phyloP scores from a whole-genome alignment of 345 rosid species.

The Isatis tinctoria region DNA sequence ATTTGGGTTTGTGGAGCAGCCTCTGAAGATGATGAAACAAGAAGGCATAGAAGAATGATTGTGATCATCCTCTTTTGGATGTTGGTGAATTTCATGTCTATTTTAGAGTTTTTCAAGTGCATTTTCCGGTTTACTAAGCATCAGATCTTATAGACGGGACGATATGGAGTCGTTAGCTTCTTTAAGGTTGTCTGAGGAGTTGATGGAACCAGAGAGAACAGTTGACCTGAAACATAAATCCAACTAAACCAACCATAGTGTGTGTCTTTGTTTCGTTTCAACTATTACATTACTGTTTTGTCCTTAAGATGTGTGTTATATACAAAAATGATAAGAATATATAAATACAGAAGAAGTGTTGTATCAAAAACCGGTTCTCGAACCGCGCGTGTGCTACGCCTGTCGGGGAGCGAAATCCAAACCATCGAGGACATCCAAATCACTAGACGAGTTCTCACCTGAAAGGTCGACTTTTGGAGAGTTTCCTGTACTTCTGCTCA shows the following conservation, averaged over 20 bases:
- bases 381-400: background rate
- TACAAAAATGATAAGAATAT: slow-evolving; percentile 15
- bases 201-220: slow-evolving; percentile 19
- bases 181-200: slow-evolving; percentile 29
- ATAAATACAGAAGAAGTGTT: slow-evolving; percentile 2
- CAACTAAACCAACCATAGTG: slow-evolving; percentile 25
- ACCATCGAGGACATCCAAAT: slow-evolving; percentile 56
- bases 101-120: background rate
- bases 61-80: slow-evolving; percentile 17
- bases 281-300: slow-evolving; percentile 13
- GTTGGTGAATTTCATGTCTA: slow-evolving; percentile 22
- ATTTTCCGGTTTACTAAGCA: slow-evolving; percentile 4
- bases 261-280: slow-evolving; percentile 18
- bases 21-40: slow-evolving; percentile 21
- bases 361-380: slow-evolving; percentile 11
- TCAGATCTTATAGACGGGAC: slow-evolving; percentile 7
- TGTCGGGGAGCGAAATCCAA: slow-evolving; percentile 31
- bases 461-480: slow-evolving; percentile 44
- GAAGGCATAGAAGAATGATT: slow-evolving; percentile 23
- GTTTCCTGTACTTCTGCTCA: slow-evolving; percentile 65
- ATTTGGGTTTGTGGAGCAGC: slow-evolving; percentile 25
- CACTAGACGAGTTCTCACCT: slow-evolving; percentile 24
- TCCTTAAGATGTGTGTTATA: slow-evolving; percentile 2
- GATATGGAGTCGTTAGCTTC: slow-evolving; percentile 13
- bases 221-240: slow-evolving; percentile 30